Evolutionary conservation across 1,139 yeast genomes (phyloP).

Genomic region (Saccharomyces hybrid): DNA sequence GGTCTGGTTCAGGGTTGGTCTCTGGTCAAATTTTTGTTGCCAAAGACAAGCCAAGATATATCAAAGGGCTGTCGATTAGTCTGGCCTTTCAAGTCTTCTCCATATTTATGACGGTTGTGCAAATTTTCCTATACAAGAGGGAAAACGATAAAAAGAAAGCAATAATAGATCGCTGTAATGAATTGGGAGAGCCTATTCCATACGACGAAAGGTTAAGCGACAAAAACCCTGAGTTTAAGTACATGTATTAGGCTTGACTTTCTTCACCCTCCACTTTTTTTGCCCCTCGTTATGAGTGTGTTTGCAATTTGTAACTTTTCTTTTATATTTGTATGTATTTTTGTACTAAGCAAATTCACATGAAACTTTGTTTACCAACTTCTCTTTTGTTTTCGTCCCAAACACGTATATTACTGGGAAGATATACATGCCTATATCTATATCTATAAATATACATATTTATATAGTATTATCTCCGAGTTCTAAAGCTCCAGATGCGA

Average conservation of each 20-base stretch:
- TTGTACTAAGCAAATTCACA: neutral
- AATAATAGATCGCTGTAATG: slow-evolving; percentile 24
- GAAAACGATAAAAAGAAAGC: slow-evolving; percentile 39
- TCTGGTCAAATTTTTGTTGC: slow-evolving; percentile 38
- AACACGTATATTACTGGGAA: neutral
- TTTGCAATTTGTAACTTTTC: slow-evolving; percentile 15
- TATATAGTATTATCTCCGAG: neutral
- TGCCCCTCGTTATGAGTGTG: neutral
- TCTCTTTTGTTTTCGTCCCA: neutral
- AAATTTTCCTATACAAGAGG: slow-evolving; percentile 37
- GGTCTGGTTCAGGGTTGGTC: slow-evolving; percentile 41
- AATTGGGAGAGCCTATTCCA: slow-evolving; percentile 39
- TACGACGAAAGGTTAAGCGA: slow-evolving; percentile 51
- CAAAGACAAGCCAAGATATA: slow-evolving; percentile 30
- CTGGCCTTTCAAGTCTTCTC: slow-evolving; percentile 48
- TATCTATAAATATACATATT: neutral
- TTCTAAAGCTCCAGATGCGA: neutral
- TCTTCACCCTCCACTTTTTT: neutral
- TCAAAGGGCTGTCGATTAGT: slow-evolving; percentile 40
- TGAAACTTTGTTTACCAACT: neutral
- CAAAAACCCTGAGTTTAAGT: slow-evolving; percentile 51
- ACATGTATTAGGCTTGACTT: slow-evolving; percentile 32
- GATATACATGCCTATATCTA: neutral
- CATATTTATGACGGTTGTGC: slow-evolving; percentile 38
- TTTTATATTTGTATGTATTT: slow-evolving; percentile 1